Evolutionary conservation across 2,329 filamentous ascomycete species (phyloP), one percentile per base, ranked within the genome.

Genomic region (Cercospora berteroae): DNA sequence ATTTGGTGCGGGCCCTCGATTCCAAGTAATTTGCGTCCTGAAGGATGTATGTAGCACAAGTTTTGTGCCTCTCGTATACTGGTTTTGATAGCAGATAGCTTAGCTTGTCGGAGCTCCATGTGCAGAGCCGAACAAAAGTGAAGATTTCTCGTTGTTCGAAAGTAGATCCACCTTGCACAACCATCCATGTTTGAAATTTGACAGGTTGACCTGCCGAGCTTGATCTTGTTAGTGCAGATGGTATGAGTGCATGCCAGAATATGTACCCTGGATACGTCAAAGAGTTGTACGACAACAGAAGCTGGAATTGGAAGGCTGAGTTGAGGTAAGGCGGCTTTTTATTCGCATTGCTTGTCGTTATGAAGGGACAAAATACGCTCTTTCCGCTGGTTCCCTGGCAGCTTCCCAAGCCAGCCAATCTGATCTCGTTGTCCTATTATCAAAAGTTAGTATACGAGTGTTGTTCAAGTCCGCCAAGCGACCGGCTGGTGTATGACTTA

Each of bases 381-480:
- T 81, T 77, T 94, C 90, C 70, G 90, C 73, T 16, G 90, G 86
- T 71, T 88, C 84, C 76, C 91, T 86, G 77, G 91, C 88, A 18
- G 85, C 84, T 79, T 99, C 95, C 95, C 95, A 99, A 65, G 94
- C 94, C 75, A 99, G 83, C 95, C 95, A 99, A 80, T 99, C 95
- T 72, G 93, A 97, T 78, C 93, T 89, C 67, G 95, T 98, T 63
- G 95, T 99, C 74, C 92, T 95, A 71, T 68, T 39, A 16, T 18
- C 13, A 36, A 18, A n/a, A 7, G 70, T 79, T 69, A 79, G 73
- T 63, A 12, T 48, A 39, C 12, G 18, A 31, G 9, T 20, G 3
- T 20, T 27, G 13, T 10, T 33, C 50, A 60, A 10, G 33, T 60
- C 13, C 5, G 1, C 36, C 13, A n/a, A 42, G 12, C 50, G 13